These are phyloP conservation scores for Neofusicoccum ribis DNA, from an alignment of 2,329 filamentous ascomycete genomes.

Conservation along the genomic window DNA sequence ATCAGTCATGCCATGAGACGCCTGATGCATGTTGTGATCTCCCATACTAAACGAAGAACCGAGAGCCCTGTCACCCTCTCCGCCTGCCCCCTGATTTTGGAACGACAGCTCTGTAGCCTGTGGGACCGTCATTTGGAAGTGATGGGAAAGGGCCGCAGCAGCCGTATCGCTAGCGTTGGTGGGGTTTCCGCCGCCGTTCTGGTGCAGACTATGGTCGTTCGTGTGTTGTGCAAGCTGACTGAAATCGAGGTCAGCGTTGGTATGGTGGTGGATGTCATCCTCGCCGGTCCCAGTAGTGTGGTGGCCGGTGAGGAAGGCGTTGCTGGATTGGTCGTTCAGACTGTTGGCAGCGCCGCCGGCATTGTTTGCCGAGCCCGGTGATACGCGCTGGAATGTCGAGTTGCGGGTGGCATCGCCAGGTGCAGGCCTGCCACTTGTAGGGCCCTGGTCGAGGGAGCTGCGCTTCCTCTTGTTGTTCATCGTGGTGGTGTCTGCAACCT, in stretches of 20 bases:
- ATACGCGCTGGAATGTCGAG: conserved; percentile 20
- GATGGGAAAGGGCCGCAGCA: conserved; percentile 54
- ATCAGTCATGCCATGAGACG: conserved; percentile 36
- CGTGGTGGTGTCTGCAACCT: conserved; percentile 31
- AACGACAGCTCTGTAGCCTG: conserved; percentile 58
- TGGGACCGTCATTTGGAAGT: conserved; percentile 58
- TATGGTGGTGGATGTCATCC: conserved; percentile 43
- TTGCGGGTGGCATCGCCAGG: conserved; percentile 25
- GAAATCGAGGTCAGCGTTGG: conserved; percentile 32
- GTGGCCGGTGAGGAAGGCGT: conserved; percentile 42
- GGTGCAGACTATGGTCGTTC: conserved; percentile 37
- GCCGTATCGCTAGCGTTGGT: conserved; percentile 59
- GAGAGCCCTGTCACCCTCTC: conserved; percentile 40
- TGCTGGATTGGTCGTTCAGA: conserved; percentile 38
- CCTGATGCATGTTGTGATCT: conserved; percentile 41
- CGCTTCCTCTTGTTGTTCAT: conserved; percentile 48
- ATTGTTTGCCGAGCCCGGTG: conserved; percentile 27
- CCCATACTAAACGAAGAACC: conserved; percentile 44
- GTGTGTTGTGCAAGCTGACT: conserved; percentile 32
- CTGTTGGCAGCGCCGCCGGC: conserved; percentile 26
- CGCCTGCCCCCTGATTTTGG: conserved; percentile 45
- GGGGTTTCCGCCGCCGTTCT: conserved; percentile 55
- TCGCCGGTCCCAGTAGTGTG: conserved; percentile 39
- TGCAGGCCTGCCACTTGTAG: conserved; percentile 35
- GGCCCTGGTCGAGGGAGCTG: conserved; percentile 46